Evolutionary conservation across 2,329 filamentous ascomycete genomes (phyloP).

Genomic region (Alternaria dauci): DNA sequence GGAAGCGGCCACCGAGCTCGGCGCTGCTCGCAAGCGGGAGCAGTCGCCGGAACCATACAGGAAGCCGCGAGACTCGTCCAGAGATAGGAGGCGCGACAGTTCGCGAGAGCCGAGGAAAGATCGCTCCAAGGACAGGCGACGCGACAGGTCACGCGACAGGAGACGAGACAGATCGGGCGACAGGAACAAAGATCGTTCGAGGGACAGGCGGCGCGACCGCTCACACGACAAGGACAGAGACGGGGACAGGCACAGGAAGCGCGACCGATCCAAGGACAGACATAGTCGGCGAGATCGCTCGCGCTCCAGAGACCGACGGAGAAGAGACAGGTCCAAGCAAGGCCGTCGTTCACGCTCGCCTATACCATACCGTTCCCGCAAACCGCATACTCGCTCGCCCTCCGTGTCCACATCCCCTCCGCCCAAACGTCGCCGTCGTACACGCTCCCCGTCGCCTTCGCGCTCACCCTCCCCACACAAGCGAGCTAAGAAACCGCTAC

Average conservation of each 20-base stretch:
- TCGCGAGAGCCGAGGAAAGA: slow-evolving; percentile 21
- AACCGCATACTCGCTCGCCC: slow-evolving; percentile 36
- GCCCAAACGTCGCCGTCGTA: slow-evolving; percentile 48
- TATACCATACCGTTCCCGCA: slow-evolving; percentile 33
- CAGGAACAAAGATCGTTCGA: slow-evolving; percentile 24
- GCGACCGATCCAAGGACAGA: slow-evolving; percentile 30
- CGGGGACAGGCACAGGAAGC: slow-evolving; percentile 19
- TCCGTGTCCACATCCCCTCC: slow-evolving; percentile 38
- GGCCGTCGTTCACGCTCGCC: slow-evolving; percentile 37
- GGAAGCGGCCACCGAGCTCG: slow-evolving; percentile 23
- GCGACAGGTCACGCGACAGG: slow-evolving; percentile 26
- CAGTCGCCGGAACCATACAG: slow-evolving; percentile 42
- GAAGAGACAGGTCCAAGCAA: slow-evolving; percentile 24
- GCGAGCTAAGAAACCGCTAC: slow-evolving; percentile 54
- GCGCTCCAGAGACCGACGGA: slow-evolving; percentile 27
- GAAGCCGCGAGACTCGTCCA: slow-evolving; percentile 29
- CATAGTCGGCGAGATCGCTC: slow-evolving; percentile 22
- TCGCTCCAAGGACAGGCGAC: slow-evolving; percentile 27
- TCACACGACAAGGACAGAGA: slow-evolving; percentile 10
- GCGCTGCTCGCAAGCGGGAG: slow-evolving; percentile 19
- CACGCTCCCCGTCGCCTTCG: slow-evolving; percentile 36
- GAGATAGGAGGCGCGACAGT: slow-evolving; percentile 23
- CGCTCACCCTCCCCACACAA: slow-evolving; percentile 56
- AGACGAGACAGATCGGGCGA: slow-evolving; percentile 18
- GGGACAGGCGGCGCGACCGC: slow-evolving; percentile 29